These are phyloP conservation scores for Pichia sp. DNA, from an alignment of 1,139 yeast genomes.

Conservation along the genomic window DNA sequence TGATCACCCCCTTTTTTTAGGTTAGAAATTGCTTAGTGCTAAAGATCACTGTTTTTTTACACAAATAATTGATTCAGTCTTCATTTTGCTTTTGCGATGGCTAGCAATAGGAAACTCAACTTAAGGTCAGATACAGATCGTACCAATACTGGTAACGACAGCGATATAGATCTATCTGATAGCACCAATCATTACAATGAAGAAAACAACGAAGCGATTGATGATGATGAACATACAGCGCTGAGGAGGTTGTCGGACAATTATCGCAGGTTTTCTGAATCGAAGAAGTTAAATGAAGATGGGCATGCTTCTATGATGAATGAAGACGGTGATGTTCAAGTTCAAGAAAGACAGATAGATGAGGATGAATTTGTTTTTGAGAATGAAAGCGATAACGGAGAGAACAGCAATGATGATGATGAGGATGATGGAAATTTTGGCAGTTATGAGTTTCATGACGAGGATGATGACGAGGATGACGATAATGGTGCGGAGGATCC, in stretches of 20 bases:
- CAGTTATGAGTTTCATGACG: background rate
- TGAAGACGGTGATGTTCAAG: background rate
- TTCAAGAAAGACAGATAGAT: background rate
- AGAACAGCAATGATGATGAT: slow-evolving; percentile 9
- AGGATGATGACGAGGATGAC: slow-evolving; percentile 7
- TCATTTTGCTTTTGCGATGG: background rate
- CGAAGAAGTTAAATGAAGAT: slow-evolving; percentile 9
- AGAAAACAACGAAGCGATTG: slow-evolving; percentile 13
- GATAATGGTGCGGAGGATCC: slow-evolving; percentile 5
- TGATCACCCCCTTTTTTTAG: too few species aligned
- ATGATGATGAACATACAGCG: slow-evolving; percentile 21
- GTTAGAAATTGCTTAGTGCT: too few species aligned
- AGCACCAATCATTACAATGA: background rate
- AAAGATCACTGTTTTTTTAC: background rate
- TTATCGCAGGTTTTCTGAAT: slow-evolving; percentile 23
- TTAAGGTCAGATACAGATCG: too few species aligned
- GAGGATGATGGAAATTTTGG: background rate
- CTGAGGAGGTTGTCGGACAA: slow-evolving; percentile 22
- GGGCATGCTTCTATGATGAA: background rate
- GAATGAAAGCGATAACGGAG: background rate
- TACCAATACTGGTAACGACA: background rate
- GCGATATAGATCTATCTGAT: slow-evolving; percentile 7
- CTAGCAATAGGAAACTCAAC: background rate
- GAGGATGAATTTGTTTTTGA: background rate
- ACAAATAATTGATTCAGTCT: background rate